phyloP scores from a whole-genome alignment of 1,284 basidiomycete species.

The Ganoderma sinense region DNA sequence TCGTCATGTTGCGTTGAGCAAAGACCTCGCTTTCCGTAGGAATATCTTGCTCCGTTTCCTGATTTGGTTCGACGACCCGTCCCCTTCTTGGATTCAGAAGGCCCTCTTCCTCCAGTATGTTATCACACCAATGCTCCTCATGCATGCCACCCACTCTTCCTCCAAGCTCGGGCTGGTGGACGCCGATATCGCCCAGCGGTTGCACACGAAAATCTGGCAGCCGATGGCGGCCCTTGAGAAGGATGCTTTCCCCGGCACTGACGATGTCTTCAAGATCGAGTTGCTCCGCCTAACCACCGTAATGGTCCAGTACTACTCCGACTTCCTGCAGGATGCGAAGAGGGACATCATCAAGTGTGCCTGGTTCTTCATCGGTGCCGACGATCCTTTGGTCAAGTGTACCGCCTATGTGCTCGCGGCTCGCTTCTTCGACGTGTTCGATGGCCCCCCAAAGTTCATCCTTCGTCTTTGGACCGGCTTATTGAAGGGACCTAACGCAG shows the following conservation, averaged over 20 bases:
- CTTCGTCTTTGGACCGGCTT: slow-evolving; percentile 94
- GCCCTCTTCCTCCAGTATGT: slow-evolving; percentile 88
- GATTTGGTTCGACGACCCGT: slow-evolving; percentile 79
- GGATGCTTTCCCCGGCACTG: slow-evolving; percentile 70
- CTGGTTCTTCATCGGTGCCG: slow-evolving; percentile 88
- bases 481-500: slow-evolving; percentile 83
- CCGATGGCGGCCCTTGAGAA: slow-evolving; percentile 73
- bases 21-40: slow-evolving; percentile 74
- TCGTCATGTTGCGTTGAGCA: slow-evolving; percentile 78
- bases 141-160: slow-evolving; percentile 69
- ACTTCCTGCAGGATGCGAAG: slow-evolving; percentile 81
- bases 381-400: slow-evolving; percentile 94
- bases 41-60: slow-evolving; percentile 89
- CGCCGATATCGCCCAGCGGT: slow-evolving; percentile 69
- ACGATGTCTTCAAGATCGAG: slow-evolving; percentile 91
- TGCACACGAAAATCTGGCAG: slow-evolving; percentile 85
- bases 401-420: slow-evolving; percentile 93
- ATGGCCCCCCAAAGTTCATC: slow-evolving; percentile 93
- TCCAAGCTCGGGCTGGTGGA: slow-evolving; percentile 72
- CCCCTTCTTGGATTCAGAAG: slow-evolving; percentile 82
- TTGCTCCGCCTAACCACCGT: slow-evolving; percentile 91
- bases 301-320: slow-evolving; percentile 86
- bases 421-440: slow-evolving; percentile 93
- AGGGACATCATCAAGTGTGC: slow-evolving; percentile 97
- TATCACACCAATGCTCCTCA: slow-evolving; percentile 88